Base-by-base conservation (phyloP, 1,284 basidiomycete species). In the Ganoderma multipileum region DNA sequence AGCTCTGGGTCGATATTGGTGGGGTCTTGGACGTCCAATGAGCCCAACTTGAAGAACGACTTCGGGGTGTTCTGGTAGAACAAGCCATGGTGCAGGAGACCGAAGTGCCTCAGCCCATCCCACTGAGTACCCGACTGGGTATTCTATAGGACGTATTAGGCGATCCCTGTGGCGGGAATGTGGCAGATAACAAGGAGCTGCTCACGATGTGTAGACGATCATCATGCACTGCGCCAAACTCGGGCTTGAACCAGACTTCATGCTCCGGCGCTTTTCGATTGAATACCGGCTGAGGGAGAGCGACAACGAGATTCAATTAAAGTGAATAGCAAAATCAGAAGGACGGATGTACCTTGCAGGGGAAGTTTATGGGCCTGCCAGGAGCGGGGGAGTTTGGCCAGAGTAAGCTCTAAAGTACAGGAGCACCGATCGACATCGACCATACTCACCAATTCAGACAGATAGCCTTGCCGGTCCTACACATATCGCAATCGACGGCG, bases 91-190 rank as follows among this genome's bases (percentile, higher is more conserved):
- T 86, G 83, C 2, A 80, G 65, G 54, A 91, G 71, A 2, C 89
- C 88, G 73, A 85, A 91, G 71, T 92, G 90, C 69, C 86, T 84
- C 73, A 91, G 68, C 3, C 91, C 89, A 73, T 93, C 92, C 91
- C 91, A 92, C 72, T 93, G 92, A 3, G 90, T 86, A 30, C 91
- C 90, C 0, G 89, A 90, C 81, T 93, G 91, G 0, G 90, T 89
- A 71, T 93, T 93, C 89, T 92, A 71, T 8, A 41, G 44, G 26
- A 41, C 20, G 38, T 5, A 20, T 59, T 23, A 11, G 18, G n/a
- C 33, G n/a, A 20, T 30, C 28, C 20, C 6, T 33, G 50, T 3
- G 20, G n/a, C 23, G 54, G 7, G 18, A 20, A 23, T 47, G 44
- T 20, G 41, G 14, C 18, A 79, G 7, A 38, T 59, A 9, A 14